phyloP scores from a whole-genome alignment of 2,329 filamentous ascomycete species.

The Fusarium continuum region DNA sequence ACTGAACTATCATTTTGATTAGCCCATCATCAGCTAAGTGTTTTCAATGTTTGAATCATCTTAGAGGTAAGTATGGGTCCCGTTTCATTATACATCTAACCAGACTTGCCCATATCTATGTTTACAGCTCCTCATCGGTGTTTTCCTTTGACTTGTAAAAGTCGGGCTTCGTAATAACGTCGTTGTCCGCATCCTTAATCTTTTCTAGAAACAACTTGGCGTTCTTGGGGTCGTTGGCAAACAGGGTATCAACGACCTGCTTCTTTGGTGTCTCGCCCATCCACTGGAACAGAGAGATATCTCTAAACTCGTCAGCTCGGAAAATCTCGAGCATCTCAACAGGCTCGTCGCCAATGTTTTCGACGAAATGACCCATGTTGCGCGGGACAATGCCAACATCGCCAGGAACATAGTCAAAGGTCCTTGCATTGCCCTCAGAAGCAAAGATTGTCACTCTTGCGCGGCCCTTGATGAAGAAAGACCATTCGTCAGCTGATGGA shows the following conservation, averaged over 20 bases:
- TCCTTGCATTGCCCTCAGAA: slow-evolving; percentile 72
- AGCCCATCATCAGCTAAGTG: too few species aligned
- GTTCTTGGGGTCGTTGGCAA: slow-evolving; percentile 67
- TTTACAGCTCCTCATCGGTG: slow-evolving; percentile 3
- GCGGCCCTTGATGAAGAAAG: slow-evolving; percentile 77
- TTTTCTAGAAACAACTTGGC: slow-evolving; percentile 70
- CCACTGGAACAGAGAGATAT: slow-evolving; percentile 80
- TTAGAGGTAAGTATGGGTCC: too few species aligned
- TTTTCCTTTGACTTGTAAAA: slow-evolving; percentile 13
- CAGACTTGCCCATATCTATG: neutral
- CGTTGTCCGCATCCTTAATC: slow-evolving; percentile 69
- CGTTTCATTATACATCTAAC: too few species aligned
- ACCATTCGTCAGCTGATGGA: slow-evolving; percentile 81
- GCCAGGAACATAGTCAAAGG: slow-evolving; percentile 78
- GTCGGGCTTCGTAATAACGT: slow-evolving; percentile 57
- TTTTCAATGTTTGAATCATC: too few species aligned
- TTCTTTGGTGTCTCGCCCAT: slow-evolving; percentile 75
- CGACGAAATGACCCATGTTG: slow-evolving; percentile 84
- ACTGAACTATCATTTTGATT: neutral
- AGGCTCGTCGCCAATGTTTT: slow-evolving; percentile 81
- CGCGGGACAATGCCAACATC: slow-evolving; percentile 81
- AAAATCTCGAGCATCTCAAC: slow-evolving; percentile 82
- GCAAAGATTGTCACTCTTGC: slow-evolving; percentile 80
- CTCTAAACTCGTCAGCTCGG: slow-evolving; percentile 74
- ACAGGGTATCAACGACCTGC: slow-evolving; percentile 73